Base-by-base conservation (phyloP, 371 early-diverging fungal genomes). In the Astathelohania contejeani region DNA sequence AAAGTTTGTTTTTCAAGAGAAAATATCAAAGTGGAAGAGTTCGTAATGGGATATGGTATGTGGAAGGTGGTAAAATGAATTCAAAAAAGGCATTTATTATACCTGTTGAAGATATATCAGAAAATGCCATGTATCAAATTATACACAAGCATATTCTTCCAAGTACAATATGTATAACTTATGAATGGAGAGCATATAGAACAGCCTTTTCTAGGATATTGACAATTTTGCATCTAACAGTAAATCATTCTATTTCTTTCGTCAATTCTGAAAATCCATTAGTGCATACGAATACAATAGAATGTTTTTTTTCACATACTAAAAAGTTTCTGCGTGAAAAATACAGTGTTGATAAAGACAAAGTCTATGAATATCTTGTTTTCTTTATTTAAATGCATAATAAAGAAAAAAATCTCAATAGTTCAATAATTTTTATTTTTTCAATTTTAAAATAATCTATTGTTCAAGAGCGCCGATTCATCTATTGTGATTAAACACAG, bases 161-260 rank as follows among this genome's bases (percentile, higher is more conserved):
- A 42, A 20, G 18, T 4, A 42, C 42, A 16, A 42, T 42, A 4
- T 42, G 42, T 42, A 42, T 42, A 42, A n/a, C 42, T 12, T 4
- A 42, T 3, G 3, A 42, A 42, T 42, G 42, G 20, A 42, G 42
- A 18, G 16, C 20, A 42, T 42, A 16, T 42, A 18, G 4, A 42
- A 16, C 42, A 42, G 16, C 42, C 3, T 42, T 42, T 42, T 42
- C n/a, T 20, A 42, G 42, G 6, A 42, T 42, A 16, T 4, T 12
- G 6, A 42, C 6, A 16, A 42, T 42, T 4, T 20, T 4, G 6
- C 42, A 16, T 42, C 20, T 12, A 4, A 16, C 16, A 12, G 42
- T 42, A 4, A 42, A 42, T 18, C 42, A 16, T 42, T 42, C 42
- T 12, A 42, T 42, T 12, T 42, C 42, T 20, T 42, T 42, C 3